Evolutionary conservation across 768 basidiomycete genomes (phyloP).

Genomic region (Phanerochaete carnosa): DNA sequence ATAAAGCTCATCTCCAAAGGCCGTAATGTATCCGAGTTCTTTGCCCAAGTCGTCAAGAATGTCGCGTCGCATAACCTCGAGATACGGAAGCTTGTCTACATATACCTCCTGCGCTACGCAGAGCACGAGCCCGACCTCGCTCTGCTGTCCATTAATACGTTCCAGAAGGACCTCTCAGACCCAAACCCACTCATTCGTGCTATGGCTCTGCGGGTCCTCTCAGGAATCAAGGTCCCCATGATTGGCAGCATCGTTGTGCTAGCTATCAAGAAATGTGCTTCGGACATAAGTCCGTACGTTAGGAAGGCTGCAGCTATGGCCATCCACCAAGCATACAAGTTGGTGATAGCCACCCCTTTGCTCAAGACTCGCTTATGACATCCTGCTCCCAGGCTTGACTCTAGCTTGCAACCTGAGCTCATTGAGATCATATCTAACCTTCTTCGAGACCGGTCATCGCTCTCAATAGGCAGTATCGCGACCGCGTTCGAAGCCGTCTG

Average conservation of each 20-base stretch:
- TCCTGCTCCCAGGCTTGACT: constrained; percentile 57
- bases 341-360: constrained; percentile 22
- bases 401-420: constrained; percentile 66
- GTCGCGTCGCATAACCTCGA: constrained; percentile 91
- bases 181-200: constrained; percentile 91
- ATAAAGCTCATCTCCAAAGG: constrained; percentile 88
- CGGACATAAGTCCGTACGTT: constrained; percentile 92
- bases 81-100: constrained; percentile 95
- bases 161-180: constrained; percentile 94
- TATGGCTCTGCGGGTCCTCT: constrained; percentile 92
- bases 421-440: constrained; percentile 63
- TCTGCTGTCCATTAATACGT: constrained; percentile 94
- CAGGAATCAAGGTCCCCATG: constrained; percentile 87
- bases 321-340: constrained; percentile 83
- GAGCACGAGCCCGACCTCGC: constrained; percentile 93
- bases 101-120: constrained; percentile 93
- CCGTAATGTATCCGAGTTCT: constrained; percentile 88
- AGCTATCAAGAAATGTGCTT: constrained; percentile 89
- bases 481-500: constrained; percentile 87
- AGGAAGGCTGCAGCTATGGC: constrained; percentile 91
- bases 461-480: constrained; percentile 84
- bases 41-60: constrained; percentile 96
- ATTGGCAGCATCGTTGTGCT: constrained; percentile 83
- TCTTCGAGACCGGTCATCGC: constrained; percentile 74
- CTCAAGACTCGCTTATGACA: neutral